Conservation (phyloP, 768 basidiomycete species). For the Agaricus sinodeliciosus region DNA sequence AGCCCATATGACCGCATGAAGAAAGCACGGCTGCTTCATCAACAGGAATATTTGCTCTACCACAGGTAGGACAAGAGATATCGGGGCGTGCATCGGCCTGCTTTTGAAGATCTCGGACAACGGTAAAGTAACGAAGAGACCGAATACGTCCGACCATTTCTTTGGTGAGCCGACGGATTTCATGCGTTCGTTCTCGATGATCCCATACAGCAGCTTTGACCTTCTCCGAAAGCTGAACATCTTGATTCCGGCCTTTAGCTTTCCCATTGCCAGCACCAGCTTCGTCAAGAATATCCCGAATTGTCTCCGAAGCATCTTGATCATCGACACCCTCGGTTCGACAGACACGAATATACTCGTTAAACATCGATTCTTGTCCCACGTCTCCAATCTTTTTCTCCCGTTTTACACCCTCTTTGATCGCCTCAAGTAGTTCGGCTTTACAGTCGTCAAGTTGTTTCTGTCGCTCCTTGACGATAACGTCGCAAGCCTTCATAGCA, state of each 20-base stretch:
- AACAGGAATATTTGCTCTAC: constrained; percentile 46
- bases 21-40: constrained; percentile 79
- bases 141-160: constrained; percentile 88
- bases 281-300: constrained; percentile 52
- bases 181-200: constrained; percentile 82
- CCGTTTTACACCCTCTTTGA: constrained; percentile 58
- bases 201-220: constrained; percentile 66
- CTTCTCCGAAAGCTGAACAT: constrained; percentile 46
- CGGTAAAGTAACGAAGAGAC: constrained; percentile 87
- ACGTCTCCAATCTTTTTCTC: constrained; percentile 62
- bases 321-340: constrained; percentile 73
- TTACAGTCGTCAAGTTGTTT: constrained; percentile 78
- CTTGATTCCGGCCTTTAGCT: constrained; percentile 47
- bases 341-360: constrained; percentile 66
- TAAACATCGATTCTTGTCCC: constrained; percentile 71
- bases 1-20: constrained; percentile 89
- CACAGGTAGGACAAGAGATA: constrained; percentile 60
- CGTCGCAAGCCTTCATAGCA: constrained; percentile 89
- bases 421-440: constrained; percentile 57
- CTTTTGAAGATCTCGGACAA: constrained; percentile 84
- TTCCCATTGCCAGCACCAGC: constrained; percentile 45
- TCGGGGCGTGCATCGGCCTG: constrained; percentile 53
- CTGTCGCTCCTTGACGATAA: constrained; percentile 79
- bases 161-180: constrained; percentile 76
- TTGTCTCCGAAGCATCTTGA: constrained; percentile 61